A percentile compares a stretch with the other conserved stretches of the same genome.
These are phyloP conservation scores for Chaetomium globosum DNA, from an alignment of 2,329 filamentous ascomycete genomes.

Conservation along the genomic window DNA sequence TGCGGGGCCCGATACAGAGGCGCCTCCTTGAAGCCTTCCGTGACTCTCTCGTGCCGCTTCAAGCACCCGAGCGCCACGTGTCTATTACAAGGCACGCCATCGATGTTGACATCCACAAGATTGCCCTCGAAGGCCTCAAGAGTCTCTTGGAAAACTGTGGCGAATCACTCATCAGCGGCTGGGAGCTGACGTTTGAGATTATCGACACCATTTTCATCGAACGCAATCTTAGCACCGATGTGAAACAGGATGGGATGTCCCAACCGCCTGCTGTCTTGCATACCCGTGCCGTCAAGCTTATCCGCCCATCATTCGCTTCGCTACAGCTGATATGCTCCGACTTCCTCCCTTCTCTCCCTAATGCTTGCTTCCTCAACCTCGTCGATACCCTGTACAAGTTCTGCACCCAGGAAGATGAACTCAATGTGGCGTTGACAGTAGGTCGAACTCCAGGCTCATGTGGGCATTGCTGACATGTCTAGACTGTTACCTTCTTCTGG, in stretches of 20 bases:
- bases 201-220: conserved; percentile 77
- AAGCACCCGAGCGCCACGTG: conserved; percentile 54
- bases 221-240: conserved; percentile 43
- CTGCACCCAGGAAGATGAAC: conserved; percentile 83
- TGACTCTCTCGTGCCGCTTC: conserved; percentile 62
- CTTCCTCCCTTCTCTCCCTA: conserved; percentile 75
- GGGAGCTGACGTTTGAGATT: conserved; percentile 83
- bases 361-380: conserved; percentile 72
- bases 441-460: conserved; percentile 38
- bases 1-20: conserved; percentile 66
- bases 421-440: conserved; percentile 93
- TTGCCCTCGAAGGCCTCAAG: conserved; percentile 77
- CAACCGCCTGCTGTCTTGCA: conserved; percentile 44
- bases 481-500: conserved; percentile 95
- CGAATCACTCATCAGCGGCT: conserved; percentile 78
- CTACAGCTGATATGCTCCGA: conserved; percentile 93
- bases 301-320: conserved; percentile 84
- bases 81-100: conserved; percentile 63
- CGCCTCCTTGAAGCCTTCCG: conserved; percentile 69
- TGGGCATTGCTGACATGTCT: conserved; percentile 21
- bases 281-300: conserved; percentile 70
- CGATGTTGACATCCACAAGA: conserved; percentile 78
- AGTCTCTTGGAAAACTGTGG: conserved; percentile 85
- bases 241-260: conserved; percentile 38
- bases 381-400: conserved; percentile 89